Evolutionary conservation across 2,329 filamentous ascomycete genomes (phyloP).

Genomic region (Aspergillus vadensis): DNA sequence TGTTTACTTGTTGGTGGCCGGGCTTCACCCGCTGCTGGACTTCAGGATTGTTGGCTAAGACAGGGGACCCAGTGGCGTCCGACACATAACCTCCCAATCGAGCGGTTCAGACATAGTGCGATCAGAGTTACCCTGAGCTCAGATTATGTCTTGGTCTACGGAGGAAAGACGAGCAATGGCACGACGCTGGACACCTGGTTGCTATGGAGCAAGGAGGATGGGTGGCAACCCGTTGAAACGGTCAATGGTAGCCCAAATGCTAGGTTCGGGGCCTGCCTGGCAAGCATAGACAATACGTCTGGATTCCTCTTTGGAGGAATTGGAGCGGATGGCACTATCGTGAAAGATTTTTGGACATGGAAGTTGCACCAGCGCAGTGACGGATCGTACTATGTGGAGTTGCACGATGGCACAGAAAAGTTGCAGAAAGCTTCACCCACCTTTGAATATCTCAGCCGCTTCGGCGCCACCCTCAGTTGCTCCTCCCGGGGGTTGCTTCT

Average conservation of each 20-base stretch:
- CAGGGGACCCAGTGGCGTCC: constrained; percentile 64
- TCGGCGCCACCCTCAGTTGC: constrained; percentile 55
- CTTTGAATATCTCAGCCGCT: constrained; percentile 42
- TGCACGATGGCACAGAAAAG: constrained; percentile 29
- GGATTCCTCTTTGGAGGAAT: constrained; percentile 77
- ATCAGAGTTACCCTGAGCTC: constrained; percentile 46
- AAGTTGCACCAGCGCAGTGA: constrained; percentile 48
- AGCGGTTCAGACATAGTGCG: constrained; percentile 74
- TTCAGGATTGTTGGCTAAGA: constrained; percentile 76
- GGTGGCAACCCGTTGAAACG: constrained; percentile 53
- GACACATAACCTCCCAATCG: constrained; percentile 65
- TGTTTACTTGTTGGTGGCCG: constrained; percentile 75
- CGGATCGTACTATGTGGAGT: constrained; percentile 29
- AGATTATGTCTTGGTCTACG: constrained; percentile 59
- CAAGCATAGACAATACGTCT: constrained; percentile 41
- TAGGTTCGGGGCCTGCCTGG: constrained; percentile 60
- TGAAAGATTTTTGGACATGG: constrained; percentile 68
- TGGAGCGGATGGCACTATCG: constrained; percentile 62
- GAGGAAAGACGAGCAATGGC: constrained; percentile 60
- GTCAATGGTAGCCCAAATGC: constrained; percentile 45
- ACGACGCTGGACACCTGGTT: constrained; percentile 56
- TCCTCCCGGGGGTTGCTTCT: constrained; percentile 52
- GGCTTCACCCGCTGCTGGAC: constrained; percentile 68
- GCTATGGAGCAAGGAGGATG: constrained; percentile 53
- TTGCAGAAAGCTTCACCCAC: constrained; percentile 29